These are phyloP conservation scores for Paxillus involutus DNA, from an alignment of 768 basidiomycete genomes.

Conservation along the genomic window DNA sequence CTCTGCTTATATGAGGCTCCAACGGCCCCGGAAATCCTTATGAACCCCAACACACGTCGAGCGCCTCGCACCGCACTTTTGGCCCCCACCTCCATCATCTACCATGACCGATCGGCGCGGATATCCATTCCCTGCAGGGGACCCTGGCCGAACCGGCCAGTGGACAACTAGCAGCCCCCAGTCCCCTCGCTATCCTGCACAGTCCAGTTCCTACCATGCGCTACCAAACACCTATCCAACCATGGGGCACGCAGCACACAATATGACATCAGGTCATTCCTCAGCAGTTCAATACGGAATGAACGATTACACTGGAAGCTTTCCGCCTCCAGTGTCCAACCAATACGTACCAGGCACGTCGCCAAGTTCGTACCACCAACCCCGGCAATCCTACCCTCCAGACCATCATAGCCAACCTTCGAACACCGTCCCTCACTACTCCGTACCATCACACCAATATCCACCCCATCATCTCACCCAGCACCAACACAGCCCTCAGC, in stretches of 20 bases:
- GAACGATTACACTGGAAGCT: constrained; percentile 19
- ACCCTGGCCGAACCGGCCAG: constrained; percentile 20
- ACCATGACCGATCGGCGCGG: constrained; percentile 31
- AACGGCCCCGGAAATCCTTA: constrained; percentile 35
- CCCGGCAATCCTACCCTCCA: constrained; percentile 26
- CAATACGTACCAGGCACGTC: constrained; percentile 21
- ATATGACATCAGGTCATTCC: constrained; percentile 18
- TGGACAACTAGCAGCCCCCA: constrained; percentile 20
- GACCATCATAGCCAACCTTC: constrained; percentile 32
- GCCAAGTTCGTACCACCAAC: constrained; percentile 19
- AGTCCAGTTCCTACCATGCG: constrained; percentile 20
- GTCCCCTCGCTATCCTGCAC: constrained; percentile 22
- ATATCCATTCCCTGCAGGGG: constrained; percentile 22
- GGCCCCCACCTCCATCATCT: not conserved
- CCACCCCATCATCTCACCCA: constrained; percentile 19
- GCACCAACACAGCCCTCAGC: constrained; percentile 12
- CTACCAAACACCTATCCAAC: constrained; percentile 18
- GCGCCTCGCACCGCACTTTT: constrained; percentile 6
- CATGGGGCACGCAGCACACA: constrained; percentile 14
- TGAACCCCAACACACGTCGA: constrained; percentile 25
- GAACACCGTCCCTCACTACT: constrained; percentile 33
- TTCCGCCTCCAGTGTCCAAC: constrained; percentile 11
- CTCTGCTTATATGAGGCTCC: constrained; percentile 23
- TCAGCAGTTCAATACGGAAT: constrained; percentile 21
- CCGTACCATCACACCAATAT: constrained; percentile 30